Evolutionary conservation across 345 rosid genomes (phyloP).

Genomic region (Melastoma malabathricum): DNA sequence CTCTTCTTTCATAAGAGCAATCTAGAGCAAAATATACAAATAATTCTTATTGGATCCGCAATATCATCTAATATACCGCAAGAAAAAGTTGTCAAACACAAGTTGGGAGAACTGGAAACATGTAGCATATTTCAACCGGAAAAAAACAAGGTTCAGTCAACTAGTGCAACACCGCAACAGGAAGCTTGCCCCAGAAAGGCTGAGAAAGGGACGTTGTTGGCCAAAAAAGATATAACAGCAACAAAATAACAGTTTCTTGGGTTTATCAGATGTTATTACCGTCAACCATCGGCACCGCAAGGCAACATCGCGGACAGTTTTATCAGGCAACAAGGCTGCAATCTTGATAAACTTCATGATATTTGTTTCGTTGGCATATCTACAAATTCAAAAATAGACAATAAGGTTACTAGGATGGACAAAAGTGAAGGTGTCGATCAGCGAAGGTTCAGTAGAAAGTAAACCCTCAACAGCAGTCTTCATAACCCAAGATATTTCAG

Average conservation of each 20-base stretch:
- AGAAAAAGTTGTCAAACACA: too few relatives aligned
- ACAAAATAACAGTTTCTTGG: neutral
- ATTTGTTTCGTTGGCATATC: conserved; percentile 60
- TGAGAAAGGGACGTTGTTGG: neutral
- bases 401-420: neutral
- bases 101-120: too few relatives aligned
- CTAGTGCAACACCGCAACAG: too few relatives aligned
- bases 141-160: too few relatives aligned
- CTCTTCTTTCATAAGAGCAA: too few relatives aligned
- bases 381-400: conserved; percentile 10
- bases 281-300: conserved; percentile 92
- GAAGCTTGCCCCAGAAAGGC: neutral
- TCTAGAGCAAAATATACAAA: too few relatives aligned
- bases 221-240: neutral
- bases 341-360: conserved; percentile 79
- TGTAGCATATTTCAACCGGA: too few relatives aligned
- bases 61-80: too few relatives aligned
- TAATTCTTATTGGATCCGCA: too few relatives aligned
- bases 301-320: conserved; percentile 93
- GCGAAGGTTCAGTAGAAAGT: too few relatives aligned
- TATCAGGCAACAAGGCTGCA: conserved; percentile 66
- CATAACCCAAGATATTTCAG: too few relatives aligned
- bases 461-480: too few relatives aligned
- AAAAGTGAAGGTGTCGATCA: conserved; percentile 2
- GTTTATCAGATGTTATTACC: conserved; percentile 26